Base-by-base conservation (phyloP, 805 yeast species). In the Limtongia smithiae region DNA sequence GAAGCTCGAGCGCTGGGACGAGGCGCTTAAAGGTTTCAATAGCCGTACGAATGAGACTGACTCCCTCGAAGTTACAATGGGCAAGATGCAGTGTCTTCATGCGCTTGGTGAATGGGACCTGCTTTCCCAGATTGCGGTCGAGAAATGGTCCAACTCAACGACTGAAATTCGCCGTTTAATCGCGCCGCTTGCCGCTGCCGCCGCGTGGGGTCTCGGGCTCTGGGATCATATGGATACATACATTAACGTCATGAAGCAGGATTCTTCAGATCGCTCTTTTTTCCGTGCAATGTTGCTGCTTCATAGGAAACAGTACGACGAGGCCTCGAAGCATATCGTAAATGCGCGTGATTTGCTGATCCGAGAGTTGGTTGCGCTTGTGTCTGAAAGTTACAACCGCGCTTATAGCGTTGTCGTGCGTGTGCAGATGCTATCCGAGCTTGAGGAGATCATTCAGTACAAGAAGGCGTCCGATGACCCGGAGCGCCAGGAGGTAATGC, bases 101-200 rank as follows among this genome's bases (percentile, higher is more conserved):
- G 99, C 99, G 0, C 72, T 93, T n/a, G 98, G 98, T 41, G 97
- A 93, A 68, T 94, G 98, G 97, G 97, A 91, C 55, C 85, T 83
- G 59, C 72, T 94, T 21, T 82, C 94, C 9, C 85, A 83, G 52
- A 70, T 93, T 47, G 96, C 97, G 0, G 83, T 81, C 59, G 82
- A 81, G 37, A 88, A 86, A 63, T 93, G 99, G 99, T 73, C 71
- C 17, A 71, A 74, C 27, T 78, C 95, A 0, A 73, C 86, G 1
- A 74, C 81, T 25, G 95, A 88, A 15, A 79, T 81, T 34, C 78
- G 82, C 59, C 74, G 96, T 48, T 79, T 83, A 4, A 89, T 93
- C 59, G 98, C 98, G 1, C 97, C 98, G 0, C 71, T 94, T 46
- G 98, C 97, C 0, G 98, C 98, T 0, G 97, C 97, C 2, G 97